phyloP scores from a whole-genome alignment of 1,139 yeast genomes.

The Sugiyamaella japonica region DNA sequence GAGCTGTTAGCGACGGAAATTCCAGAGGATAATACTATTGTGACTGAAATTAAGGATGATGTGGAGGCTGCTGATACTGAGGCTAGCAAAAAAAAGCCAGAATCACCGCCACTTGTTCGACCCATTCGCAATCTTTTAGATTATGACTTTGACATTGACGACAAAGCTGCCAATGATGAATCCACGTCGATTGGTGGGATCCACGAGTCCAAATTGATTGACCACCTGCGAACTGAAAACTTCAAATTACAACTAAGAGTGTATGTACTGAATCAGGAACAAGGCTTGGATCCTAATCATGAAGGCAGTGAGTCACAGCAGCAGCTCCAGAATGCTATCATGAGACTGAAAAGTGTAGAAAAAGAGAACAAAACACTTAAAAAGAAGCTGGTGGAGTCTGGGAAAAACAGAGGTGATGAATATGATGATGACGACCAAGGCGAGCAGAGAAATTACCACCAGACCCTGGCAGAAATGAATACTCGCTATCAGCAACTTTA shows the following conservation, averaged over 20 bases:
- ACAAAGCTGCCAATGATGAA: background rate
- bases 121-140: conserved; percentile 9
- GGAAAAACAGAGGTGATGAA: background rate
- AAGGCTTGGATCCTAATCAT: background rate
- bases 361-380: conserved; percentile 2
- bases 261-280: background rate
- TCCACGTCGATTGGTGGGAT: background rate
- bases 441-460: background rate
- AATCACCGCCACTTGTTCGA: background rate
- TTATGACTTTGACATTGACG: conserved; percentile 4
- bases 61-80: background rate
- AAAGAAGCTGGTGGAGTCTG: background rate
- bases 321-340: conserved; percentile 1
- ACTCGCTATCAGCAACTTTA: background rate
- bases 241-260: conserved; percentile 4
- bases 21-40: background rate
- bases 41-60: background rate
- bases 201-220: conserved; percentile 6
- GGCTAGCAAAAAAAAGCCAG: background rate
- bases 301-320: background rate
- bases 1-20: background rate
- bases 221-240: background rate
- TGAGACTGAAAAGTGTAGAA: background rate
- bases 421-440: background rate
- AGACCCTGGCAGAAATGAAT: background rate